phyloP scores from a whole-genome alignment of 345 rosid species.

The Aquilaria yunnanensis region DNA sequence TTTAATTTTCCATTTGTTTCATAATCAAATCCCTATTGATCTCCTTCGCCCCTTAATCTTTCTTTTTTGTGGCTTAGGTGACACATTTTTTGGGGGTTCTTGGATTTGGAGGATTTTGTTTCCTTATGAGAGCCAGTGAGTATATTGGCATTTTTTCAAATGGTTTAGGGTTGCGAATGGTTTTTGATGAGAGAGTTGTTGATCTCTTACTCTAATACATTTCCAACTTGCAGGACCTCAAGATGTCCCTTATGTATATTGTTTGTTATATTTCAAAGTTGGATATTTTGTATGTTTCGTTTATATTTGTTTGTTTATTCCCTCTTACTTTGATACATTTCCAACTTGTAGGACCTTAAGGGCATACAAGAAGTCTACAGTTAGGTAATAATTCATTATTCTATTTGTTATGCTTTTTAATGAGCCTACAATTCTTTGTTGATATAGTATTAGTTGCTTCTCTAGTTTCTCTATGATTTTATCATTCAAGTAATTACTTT shows the following conservation, averaged over 20 bases:
- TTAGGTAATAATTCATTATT: conserved; percentile 45
- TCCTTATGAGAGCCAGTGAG: conserved; percentile 90
- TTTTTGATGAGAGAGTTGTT: too few relatives aligned
- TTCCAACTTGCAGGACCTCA: conserved; percentile 66
- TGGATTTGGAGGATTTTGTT: conserved; percentile 92
- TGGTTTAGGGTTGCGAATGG: conserved; percentile 7
- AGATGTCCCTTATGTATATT: conserved; percentile 75
- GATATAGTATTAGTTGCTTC: neutral
- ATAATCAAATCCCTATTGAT: too few relatives aligned
- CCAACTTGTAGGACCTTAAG: conserved; percentile 46
- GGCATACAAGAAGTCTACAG: conserved; percentile 82
- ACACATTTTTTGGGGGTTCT: conserved; percentile 89
- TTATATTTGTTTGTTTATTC: too few relatives aligned
- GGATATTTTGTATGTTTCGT: too few relatives aligned
- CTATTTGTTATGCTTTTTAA: neutral
- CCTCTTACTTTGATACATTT: too few relatives aligned
- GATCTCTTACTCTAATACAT: neutral
- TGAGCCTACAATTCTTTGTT: neutral
- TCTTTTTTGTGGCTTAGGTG: conserved; percentile 38
- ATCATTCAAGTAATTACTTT: neutral
- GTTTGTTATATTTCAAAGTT: conserved; percentile 53
- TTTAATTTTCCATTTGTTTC: conserved; percentile 66
- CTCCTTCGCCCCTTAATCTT: neutral
- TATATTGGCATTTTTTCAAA: conserved; percentile 4
- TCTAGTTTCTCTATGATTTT: neutral